Conservation (phyloP, 2,329 filamentous ascomycete species). For the Diaporthe sp. region DNA sequence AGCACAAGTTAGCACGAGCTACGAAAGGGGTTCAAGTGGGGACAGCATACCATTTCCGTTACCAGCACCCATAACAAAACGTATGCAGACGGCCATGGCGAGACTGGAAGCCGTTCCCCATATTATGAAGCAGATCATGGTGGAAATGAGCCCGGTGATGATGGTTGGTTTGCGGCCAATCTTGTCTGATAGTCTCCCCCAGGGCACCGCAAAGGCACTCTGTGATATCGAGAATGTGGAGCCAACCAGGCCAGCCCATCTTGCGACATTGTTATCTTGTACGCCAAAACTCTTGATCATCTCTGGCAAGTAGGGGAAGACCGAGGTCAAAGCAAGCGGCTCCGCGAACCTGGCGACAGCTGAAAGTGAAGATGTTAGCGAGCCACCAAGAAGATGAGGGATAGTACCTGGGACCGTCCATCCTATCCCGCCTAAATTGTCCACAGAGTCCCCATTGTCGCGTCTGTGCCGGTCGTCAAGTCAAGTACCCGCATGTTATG, state of each 20-base stretch:
- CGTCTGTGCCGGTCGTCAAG: conserved; percentile 1
- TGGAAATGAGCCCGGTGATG: conserved; percentile 79
- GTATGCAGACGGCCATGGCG: conserved; percentile 82
- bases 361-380: conserved; percentile 57
- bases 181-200: conserved; percentile 82
- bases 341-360: conserved; percentile 85
- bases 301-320: conserved; percentile 80
- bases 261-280: conserved; percentile 78
- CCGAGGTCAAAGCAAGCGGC: conserved; percentile 79
- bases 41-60: conserved; percentile 81
- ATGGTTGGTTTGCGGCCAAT: conserved; percentile 89
- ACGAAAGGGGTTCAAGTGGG: conserved; percentile 41
- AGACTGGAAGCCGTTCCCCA: conserved; percentile 89
- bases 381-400: conserved; percentile 43
- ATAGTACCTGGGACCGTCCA: conserved; percentile 34
- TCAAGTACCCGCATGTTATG: neutral
- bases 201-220: conserved; percentile 78
- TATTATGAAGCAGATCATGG: conserved; percentile 84
- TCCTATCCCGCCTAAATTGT: neutral
- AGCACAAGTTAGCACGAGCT: neutral
- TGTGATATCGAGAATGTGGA: conserved; percentile 81
- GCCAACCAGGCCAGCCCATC: conserved; percentile 83
- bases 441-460: neutral
- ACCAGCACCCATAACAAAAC: conserved; percentile 83
- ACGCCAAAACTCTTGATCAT: conserved; percentile 88